Percentiles rank a stretch among this genome's conserved stretches.
phyloP scores from a whole-genome alignment of 2,329 filamentous ascomycete genomes.

The Metarhizium humberi region DNA sequence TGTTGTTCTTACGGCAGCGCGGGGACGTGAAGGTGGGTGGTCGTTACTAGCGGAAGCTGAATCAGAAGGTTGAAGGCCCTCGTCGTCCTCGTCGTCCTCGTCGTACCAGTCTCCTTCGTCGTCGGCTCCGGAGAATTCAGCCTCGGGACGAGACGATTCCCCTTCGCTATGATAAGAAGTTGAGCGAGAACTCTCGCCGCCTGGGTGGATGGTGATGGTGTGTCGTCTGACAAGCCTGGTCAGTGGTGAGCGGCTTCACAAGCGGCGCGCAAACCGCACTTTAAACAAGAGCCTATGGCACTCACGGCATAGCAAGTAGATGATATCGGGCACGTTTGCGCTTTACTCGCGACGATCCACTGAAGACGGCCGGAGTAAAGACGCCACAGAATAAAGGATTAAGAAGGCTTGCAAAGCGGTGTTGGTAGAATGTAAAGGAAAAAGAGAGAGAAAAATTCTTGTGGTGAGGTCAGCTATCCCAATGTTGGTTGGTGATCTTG shows the following conservation, averaged over 20 bases:
- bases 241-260: constrained; percentile 13
- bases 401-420: not conserved
- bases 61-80: constrained; percentile 47
- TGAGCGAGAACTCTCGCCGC: constrained; percentile 21
- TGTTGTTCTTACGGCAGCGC: constrained; percentile 11
- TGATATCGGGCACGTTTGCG: constrained; percentile 21
- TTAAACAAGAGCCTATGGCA: constrained; percentile 11
- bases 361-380: constrained; percentile 37
- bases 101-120: constrained; percentile 33
- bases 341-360: constrained; percentile 38
- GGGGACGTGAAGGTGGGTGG: constrained; percentile 12
- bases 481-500: not conserved
- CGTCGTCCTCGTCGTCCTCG: constrained; percentile 25
- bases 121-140: constrained; percentile 21
- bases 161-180: constrained; percentile 28
- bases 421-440: not conserved
- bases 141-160: constrained; percentile 25
- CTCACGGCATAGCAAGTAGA: constrained; percentile 35
- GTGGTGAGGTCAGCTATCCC: not conserved
- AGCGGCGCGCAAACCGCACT: not conserved
- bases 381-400: constrained; percentile 11
- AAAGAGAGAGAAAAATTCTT: not conserved
- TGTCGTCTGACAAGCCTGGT: constrained; percentile 19
- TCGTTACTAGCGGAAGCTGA: constrained; percentile 42
- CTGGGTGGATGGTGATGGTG: constrained; percentile 15